A percentile compares a stretch with the other conserved stretches of the same genome.
Evolutionary conservation across 2,329 filamentous ascomycete species (phyloP).

Genomic region (Venturia aucupariae): DNA sequence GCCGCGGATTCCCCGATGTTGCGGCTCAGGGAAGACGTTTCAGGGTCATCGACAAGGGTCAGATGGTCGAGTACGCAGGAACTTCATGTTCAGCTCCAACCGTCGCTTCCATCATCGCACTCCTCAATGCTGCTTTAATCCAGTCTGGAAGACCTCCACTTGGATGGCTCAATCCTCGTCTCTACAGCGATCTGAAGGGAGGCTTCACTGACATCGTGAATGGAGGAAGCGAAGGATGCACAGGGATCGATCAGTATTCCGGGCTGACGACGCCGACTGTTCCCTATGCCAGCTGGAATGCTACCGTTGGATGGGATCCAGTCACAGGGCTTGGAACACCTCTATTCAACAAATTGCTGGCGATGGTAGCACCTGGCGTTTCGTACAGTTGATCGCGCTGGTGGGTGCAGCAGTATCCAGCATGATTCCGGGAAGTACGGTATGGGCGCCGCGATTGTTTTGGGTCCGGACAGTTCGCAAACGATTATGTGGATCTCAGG

Average conservation of each 20-base stretch:
- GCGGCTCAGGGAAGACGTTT: constrained; percentile 15
- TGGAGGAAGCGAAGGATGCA: constrained; percentile 29
- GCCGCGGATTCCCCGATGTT: constrained; percentile 16
- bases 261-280: constrained; percentile 10
- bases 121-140: constrained; percentile 49
- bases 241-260: constrained; percentile 1
- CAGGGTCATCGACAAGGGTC: constrained; percentile 10
- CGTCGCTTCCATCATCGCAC: constrained; percentile 44
- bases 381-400: too few species aligned
- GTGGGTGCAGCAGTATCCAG: too few species aligned
- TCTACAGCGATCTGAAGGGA: constrained; percentile 30
- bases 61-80: background rate
- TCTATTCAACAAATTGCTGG: constrained; percentile 32
- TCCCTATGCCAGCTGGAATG: constrained; percentile 27
- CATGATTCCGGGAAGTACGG: too few species aligned
- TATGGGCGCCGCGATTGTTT: too few species aligned
- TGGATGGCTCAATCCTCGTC: constrained; percentile 48
- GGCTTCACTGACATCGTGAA: constrained; percentile 23
- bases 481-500: too few species aligned
- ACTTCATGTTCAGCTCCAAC: constrained; percentile 31
- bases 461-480: too few species aligned
- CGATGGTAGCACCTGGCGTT: background rate
- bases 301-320: constrained; percentile 37
- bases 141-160: constrained; percentile 35
- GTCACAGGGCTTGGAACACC: constrained; percentile 42